Evolutionary conservation across 2,329 filamentous ascomycete genomes (phyloP), one percentile per base, ranked within the genome.

Genomic region (Neofusicoccum kwambonambiense): DNA sequence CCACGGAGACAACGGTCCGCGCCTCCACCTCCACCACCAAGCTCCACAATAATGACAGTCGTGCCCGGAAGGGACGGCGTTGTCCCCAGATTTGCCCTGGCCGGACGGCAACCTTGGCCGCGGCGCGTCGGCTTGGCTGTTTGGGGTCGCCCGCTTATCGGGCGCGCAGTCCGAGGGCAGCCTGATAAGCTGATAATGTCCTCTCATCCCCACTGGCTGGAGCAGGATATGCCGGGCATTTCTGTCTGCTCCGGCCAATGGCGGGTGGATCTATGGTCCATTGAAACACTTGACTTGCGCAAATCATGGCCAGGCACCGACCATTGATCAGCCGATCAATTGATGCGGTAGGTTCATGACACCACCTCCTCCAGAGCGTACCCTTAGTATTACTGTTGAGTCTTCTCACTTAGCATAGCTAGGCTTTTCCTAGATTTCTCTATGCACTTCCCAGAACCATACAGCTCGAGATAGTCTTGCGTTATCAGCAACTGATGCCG

Each of bases 221-320:
- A 7, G 6, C 27, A 31, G 6, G 27, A 31, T 31, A 31, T 4
- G 27, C 27, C 27, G 27, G 4, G 27, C 4, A 1, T 5, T 7
- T 31, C 27, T 31, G 27, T 7, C 6, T 7, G 27, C 6, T 31
- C 27, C 27, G 6, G 27, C 27, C 27, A 31, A 31, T 22, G 22
- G 22, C 22, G 22, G 22, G 27, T 7, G 5, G 27, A 22, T 22
- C 27, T 31, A 5, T 31, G 27, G 1, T 31, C 27, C 6, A 1
- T 31, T 7, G 27, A 31, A 31, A 31, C 27, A 31, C 27, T 68
- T 2, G 65, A 65, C 3, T 49, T 47, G 64, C 37, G 49, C 61
- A 22, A 54, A 39, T 7, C 22, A 3, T 22, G 22, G 22, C 22
- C 22, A 22, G 22, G 22, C 22, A 22, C 22, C 22, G 22, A 22